Base-by-base conservation (phyloP, 495 filamentous ascomycete species). In the Podospora pseudopauciseta region DNA sequence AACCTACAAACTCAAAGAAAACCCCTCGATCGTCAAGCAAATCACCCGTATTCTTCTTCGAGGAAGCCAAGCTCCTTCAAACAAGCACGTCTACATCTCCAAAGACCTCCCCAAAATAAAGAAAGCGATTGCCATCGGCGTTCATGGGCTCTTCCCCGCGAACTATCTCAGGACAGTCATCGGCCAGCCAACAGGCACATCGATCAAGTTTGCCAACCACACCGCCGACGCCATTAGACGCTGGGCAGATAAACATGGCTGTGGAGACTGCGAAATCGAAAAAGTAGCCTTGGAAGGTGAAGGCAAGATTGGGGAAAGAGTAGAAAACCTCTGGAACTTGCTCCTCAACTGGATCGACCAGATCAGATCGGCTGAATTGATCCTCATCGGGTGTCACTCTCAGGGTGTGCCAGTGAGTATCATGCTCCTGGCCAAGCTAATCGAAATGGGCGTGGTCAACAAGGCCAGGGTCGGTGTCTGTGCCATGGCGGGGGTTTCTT, bases 281-380 rank as follows among this genome's bases (percentile, higher is more conserved):
- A 97, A 96, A 72, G 89, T 98, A 5, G 92, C 95, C 18, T 83
- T 99, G 4, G 95, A 98, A 82, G 95, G 95, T n/a, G 95, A 99
- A 80, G 95, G 95, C n/a, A 92, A 90, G 75, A 95, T 99, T 34
- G 85, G 86, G 3, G 93, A 98, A 64, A 87, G 95, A 20, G 92
- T 98, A 2, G 90, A 94, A 66, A 87, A 93, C 61, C 82, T 99
- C 4, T 99, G 95, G 95, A 97, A 95, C 75, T 82, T 98, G 2
- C 80, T 97, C 28, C 81, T 97, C 30, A 98, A 97, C 74, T 97
- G 93, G 94, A 92, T 97, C 77, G 91, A 96, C 26, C 89, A 95
- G 65, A 91, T 99, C 27, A 87, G 89, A 62, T 85, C 86, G 60
- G 93, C 95, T 0, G 95, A 99, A 77, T 89, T 97, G 65, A 89